Conservation (phyloP, 495 filamentous ascomycete genomes). For the Aspergillus olivimuriae region DNA sequence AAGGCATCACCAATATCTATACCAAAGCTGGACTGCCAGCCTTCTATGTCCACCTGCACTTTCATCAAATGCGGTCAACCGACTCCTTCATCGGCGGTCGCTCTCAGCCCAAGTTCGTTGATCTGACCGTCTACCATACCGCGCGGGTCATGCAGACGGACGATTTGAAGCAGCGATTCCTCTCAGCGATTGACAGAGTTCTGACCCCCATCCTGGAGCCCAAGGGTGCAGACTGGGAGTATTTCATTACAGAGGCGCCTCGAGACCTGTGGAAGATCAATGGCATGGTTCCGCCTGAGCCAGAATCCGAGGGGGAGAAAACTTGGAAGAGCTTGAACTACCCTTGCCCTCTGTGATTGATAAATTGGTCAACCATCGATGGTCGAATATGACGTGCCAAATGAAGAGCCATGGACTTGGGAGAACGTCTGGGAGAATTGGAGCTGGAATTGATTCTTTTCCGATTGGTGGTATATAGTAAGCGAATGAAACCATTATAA, state of each 20-base stretch:
- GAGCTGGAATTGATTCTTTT: too few species aligned
- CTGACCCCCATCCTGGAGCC: slow-evolving; percentile 7
- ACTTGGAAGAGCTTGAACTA: slow-evolving; percentile 5
- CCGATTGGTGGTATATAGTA: too few species aligned
- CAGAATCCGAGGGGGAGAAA: slow-evolving; percentile 9
- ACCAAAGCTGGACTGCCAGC: slow-evolving; percentile 17
- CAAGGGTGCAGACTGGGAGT: slow-evolving; percentile 13
- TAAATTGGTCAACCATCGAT: too few species aligned
- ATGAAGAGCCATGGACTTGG: too few species aligned
- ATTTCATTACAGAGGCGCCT: slow-evolving; percentile 10
- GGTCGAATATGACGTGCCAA: too few species aligned
- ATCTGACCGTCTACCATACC: slow-evolving; percentile 9
- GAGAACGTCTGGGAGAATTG: too few species aligned
- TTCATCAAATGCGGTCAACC: background rate
- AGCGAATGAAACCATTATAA: too few species aligned
- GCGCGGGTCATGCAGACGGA: slow-evolving; percentile 7
- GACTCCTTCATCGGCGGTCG: slow-evolving; percentile 5
- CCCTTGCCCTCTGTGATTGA: too few species aligned
- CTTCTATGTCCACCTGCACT: slow-evolving; percentile 18
- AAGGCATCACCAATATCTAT: slow-evolving; percentile 12
- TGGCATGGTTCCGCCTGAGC: slow-evolving; percentile 10
- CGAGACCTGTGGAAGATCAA: slow-evolving; percentile 16
- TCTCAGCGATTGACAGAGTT: slow-evolving; percentile 1
- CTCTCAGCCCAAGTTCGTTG: slow-evolving; percentile 3
- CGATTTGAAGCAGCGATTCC: slow-evolving; percentile 5